Evolutionary conservation across 805 yeast genomes (phyloP).

Genomic region (Saccharomycopsis fermentans): DNA sequence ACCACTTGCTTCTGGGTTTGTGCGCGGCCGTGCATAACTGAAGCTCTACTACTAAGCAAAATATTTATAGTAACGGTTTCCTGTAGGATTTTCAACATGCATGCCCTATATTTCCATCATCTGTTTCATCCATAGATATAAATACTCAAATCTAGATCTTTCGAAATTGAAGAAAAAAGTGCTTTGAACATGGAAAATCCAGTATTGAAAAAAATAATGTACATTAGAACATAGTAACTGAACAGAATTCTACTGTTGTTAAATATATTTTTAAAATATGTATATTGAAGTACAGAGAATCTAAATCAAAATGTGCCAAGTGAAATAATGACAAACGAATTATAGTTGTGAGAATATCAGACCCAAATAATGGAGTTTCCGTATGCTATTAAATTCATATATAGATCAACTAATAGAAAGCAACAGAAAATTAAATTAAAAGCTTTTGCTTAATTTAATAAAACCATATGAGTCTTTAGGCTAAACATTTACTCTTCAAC

Average conservation of each 20-base stretch:
- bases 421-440: background rate
- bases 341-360: background rate
- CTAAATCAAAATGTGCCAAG: background rate
- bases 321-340: background rate
- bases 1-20: background rate
- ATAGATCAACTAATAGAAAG: background rate
- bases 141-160: no score
- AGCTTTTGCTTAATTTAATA: background rate
- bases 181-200: no score
- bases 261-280: no score
- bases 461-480: no score
- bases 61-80: no score
- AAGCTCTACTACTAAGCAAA: background rate
- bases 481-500: conserved; percentile 20
- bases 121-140: no score
- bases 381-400: background rate
- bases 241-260: no score
- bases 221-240: no score
- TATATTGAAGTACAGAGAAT: no score
- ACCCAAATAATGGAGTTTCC: background rate
- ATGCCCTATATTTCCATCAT: background rate
- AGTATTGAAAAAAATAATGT: no score
- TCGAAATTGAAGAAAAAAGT: no score
- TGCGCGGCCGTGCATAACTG: background rate
- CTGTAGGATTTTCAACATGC: background rate